Percentiles rank a stretch among this genome's conserved stretches.
phyloP scores from a whole-genome alignment of 345 rosid species.

The Linum usitatissimum region DNA sequence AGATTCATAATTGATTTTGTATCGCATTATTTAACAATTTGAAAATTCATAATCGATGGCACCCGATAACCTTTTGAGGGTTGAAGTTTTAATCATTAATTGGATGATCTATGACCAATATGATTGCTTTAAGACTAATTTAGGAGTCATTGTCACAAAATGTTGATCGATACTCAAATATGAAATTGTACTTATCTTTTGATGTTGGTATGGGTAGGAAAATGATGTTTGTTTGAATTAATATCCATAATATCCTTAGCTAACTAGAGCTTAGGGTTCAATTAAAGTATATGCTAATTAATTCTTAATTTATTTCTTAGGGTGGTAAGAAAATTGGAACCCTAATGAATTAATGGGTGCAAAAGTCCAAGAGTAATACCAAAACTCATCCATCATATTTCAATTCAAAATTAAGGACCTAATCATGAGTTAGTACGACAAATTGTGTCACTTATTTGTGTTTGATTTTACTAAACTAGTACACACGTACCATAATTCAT shows the following conservation, averaged over 20 bases:
- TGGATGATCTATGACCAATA: neutral
- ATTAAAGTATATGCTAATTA: too few species aligned
- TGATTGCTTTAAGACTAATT: conserved; percentile 19
- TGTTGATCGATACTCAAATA: conserved; percentile 11
- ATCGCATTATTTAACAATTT: too few species aligned
- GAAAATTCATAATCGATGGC: neutral
- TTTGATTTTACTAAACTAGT: too few species aligned
- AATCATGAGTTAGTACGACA: too few species aligned
- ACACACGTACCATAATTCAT: too few species aligned
- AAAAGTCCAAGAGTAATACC: neutral
- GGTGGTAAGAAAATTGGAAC: too few species aligned
- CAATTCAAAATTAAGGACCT: too few species aligned
- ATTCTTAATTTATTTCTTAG: too few species aligned
- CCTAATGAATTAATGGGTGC: neutral
- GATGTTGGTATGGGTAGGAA: conserved; percentile 31
- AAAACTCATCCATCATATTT: neutral
- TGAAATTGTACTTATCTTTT: conserved; percentile 2
- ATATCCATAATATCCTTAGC: conserved; percentile 18
- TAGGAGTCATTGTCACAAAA: conserved; percentile 16
- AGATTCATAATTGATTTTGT: too few species aligned
- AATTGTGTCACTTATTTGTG: too few species aligned
- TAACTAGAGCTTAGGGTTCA: neutral
- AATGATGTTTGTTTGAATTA: conserved; percentile 33
- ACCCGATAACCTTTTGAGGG: too few species aligned
- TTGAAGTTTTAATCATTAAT: neutral